phyloP scores from a whole-genome alignment of 1,284 basidiomycete species.

The Ceratobasidium sp. region DNA sequence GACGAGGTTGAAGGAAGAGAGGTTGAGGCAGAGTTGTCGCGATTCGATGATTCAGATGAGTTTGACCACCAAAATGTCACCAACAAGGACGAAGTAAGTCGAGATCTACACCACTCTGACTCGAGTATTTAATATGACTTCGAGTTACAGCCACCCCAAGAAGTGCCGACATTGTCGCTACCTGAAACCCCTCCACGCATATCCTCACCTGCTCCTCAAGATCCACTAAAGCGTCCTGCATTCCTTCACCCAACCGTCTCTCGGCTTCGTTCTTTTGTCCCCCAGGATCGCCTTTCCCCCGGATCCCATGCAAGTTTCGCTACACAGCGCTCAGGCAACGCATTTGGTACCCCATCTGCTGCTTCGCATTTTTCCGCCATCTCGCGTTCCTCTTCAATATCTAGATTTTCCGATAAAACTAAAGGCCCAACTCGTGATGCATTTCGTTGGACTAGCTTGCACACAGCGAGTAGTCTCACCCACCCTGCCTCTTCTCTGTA shows the following conservation, averaged over 20 bases:
- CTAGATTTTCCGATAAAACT: constrained; percentile 63
- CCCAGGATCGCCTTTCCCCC: constrained; percentile 64
- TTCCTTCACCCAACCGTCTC: constrained; percentile 85
- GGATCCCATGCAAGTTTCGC: constrained; percentile 65
- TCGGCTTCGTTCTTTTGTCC: constrained; percentile 79
- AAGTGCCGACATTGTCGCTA: constrained; percentile 39
- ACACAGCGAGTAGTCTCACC: constrained; percentile 69
- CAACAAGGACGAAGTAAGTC: constrained; percentile 26
- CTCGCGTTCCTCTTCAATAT: constrained; percentile 75
- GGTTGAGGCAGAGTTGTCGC: constrained; percentile 55
- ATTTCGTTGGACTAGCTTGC: constrained; percentile 84
- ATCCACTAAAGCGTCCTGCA: constrained; percentile 58
- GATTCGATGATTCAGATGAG: constrained; percentile 58
- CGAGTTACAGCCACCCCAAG: not conserved
- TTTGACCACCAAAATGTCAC: constrained; percentile 46
- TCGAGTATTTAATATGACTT: not conserved
- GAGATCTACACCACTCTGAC: not conserved
- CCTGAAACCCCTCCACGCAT: constrained; percentile 45
- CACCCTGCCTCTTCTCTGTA: constrained; percentile 63
- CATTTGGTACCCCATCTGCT: constrained; percentile 64
- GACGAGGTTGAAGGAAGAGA: constrained; percentile 64
- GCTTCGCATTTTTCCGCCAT: constrained; percentile 78
- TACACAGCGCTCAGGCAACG: constrained; percentile 62
- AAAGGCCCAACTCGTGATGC: constrained; percentile 66
- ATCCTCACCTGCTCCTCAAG: constrained; percentile 47